These are phyloP conservation scores for Pseudocercospora macadamiae DNA, from an alignment of 2,329 filamentous ascomycete genomes.

Conservation along the genomic window DNA sequence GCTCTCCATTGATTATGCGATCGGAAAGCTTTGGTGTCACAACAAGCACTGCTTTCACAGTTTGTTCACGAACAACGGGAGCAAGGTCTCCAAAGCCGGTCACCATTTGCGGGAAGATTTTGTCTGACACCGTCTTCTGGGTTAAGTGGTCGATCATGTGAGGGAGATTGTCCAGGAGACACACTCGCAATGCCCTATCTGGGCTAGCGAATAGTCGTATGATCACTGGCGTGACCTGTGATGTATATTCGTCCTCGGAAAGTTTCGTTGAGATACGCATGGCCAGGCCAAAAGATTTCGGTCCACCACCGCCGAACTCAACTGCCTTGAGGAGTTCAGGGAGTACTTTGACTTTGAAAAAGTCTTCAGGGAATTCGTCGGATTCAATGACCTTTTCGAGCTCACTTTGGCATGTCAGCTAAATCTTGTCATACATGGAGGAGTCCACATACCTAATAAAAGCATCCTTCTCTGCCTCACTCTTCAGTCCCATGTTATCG, in stretches of 20 bases:
- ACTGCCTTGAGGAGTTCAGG: slow-evolving; percentile 97
- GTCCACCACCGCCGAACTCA: slow-evolving; percentile 95
- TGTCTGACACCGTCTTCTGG: slow-evolving; percentile 90
- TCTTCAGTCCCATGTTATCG: slow-evolving; percentile 88
- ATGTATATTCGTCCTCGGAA: slow-evolving; percentile 84
- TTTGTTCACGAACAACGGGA: slow-evolving; percentile 91
- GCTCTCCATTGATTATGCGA: slow-evolving; percentile 87
- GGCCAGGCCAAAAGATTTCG: slow-evolving; percentile 84
- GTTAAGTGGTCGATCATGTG: slow-evolving; percentile 88
- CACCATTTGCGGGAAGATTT: slow-evolving; percentile 95
- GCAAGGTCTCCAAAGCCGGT: slow-evolving; percentile 92
- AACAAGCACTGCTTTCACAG: slow-evolving; percentile 87
- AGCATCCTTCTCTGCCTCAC: slow-evolving; percentile 77
- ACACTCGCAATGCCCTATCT: slow-evolving; percentile 89
- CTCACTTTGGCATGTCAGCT: slow-evolving; percentile 54
- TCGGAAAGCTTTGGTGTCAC: slow-evolving; percentile 90
- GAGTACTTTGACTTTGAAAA: slow-evolving; percentile 95
- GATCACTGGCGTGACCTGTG: slow-evolving; percentile 80
- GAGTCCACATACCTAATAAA: slow-evolving; percentile 67
- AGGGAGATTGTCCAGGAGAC: slow-evolving; percentile 83
- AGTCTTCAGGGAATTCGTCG: slow-evolving; percentile 95
- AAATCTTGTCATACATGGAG: not conserved
- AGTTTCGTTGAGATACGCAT: slow-evolving; percentile 90
- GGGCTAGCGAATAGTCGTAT: slow-evolving; percentile 87
- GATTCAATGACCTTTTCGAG: slow-evolving; percentile 72